phyloP scores from a whole-genome alignment of 2,329 filamentous ascomycete genomes.

The Trichophyton mentagrophytes region DNA sequence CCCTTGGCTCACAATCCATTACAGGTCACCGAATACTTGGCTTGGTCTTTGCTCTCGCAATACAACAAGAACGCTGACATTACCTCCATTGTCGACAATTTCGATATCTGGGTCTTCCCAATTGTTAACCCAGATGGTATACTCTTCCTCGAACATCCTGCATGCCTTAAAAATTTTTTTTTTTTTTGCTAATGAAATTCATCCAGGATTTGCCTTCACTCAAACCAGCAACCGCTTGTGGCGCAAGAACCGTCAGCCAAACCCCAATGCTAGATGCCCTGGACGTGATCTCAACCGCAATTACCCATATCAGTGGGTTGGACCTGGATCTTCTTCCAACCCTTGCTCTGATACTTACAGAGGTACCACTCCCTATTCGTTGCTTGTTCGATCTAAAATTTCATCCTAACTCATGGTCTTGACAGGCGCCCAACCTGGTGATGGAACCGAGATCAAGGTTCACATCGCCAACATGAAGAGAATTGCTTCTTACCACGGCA shows the following conservation, averaged over 20 bases:
- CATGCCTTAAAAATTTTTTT: too few species aligned
- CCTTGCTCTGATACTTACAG: slow-evolving; percentile 41
- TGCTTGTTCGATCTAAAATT: not conserved
- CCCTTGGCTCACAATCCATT: not conserved
- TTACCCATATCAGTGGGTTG: slow-evolving; percentile 41
- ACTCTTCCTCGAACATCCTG: slow-evolving; percentile 6
- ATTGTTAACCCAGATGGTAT: slow-evolving; percentile 50
- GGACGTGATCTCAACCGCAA: slow-evolving; percentile 49
- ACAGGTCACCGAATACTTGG: slow-evolving; percentile 38
- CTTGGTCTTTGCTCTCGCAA: slow-evolving; percentile 38
- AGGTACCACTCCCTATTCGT: slow-evolving; percentile 13
- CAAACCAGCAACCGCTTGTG: slow-evolving; percentile 48
- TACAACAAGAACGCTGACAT: slow-evolving; percentile 30
- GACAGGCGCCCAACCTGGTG: slow-evolving; percentile 29
- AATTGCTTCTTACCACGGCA: slow-evolving; percentile 36
- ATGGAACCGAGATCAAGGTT: slow-evolving; percentile 41
- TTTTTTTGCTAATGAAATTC: not conserved
- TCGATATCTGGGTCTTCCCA: slow-evolving; percentile 55
- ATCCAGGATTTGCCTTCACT: slow-evolving; percentile 45
- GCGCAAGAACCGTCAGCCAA: slow-evolving; percentile 47
- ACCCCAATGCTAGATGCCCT: slow-evolving; percentile 28
- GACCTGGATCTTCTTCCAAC: slow-evolving; percentile 38
- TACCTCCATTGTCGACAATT: slow-evolving; percentile 43
- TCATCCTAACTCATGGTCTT: not conserved
- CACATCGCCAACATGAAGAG: slow-evolving; percentile 38